Conservation (phyloP, 805 yeast species). For the Candida quercuum region DNA sequence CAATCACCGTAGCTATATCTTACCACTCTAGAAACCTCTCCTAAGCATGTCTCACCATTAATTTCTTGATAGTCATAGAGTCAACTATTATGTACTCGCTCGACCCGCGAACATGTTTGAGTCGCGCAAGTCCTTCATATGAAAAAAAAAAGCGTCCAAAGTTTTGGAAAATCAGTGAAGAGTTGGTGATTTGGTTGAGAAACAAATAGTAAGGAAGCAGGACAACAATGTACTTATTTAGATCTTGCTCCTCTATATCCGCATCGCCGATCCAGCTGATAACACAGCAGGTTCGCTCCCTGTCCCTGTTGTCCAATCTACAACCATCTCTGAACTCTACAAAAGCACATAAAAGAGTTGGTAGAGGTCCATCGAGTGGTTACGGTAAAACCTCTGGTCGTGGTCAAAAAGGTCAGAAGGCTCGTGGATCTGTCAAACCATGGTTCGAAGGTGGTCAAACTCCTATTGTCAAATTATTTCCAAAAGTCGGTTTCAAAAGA, state of each 20-base stretch:
- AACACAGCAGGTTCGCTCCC: constrained; percentile 25
- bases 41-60: too few relatives aligned
- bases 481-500: constrained; percentile 77
- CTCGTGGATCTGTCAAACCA: constrained; percentile 82
- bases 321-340: constrained; percentile 61
- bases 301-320: constrained; percentile 48
- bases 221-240: constrained; percentile 12
- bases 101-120: too few relatives aligned
- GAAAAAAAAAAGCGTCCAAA: too few relatives aligned
- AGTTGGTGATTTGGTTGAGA: too few relatives aligned
- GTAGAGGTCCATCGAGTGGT: constrained; percentile 94
- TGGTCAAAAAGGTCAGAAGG: constrained; percentile 98
- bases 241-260: constrained; percentile 3
- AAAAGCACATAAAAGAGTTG: constrained; percentile 63
- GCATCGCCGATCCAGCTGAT: not conserved
- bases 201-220: too few relatives aligned
- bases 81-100: too few relatives aligned
- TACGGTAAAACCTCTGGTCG: constrained; percentile 94
- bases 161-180: not conserved
- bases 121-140: too few relatives aligned
- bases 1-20: too few relatives aligned
- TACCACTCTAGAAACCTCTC: too few relatives aligned
- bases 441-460: constrained; percentile 99
- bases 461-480: constrained; percentile 80
- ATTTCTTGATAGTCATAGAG: too few relatives aligned